These are phyloP conservation scores for Agapanthus africanus DNA, from an alignment of 106 monocot genomes.

Conservation along the genomic window DNA sequence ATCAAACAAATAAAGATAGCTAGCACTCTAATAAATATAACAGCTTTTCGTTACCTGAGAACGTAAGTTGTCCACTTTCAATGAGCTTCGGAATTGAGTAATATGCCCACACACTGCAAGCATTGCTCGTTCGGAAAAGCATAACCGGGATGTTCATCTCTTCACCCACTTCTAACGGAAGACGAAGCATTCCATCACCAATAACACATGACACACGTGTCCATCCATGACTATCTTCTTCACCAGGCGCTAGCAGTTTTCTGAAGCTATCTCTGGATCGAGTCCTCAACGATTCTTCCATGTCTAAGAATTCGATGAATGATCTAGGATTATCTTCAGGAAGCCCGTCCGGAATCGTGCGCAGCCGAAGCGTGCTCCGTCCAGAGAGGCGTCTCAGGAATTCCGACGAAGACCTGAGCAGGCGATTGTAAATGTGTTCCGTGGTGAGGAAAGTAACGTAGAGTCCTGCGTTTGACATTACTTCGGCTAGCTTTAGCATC, in stretches of 20 bases:
- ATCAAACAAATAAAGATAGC: no score
- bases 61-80: constrained; percentile 17
- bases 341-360: constrained; percentile 28
- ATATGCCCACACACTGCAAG: constrained; percentile 27
- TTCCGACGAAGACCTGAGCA: constrained; percentile 4
- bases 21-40: no score
- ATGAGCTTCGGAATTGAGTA: constrained; percentile 20
- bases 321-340: constrained; percentile 9
- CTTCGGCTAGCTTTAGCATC: constrained; percentile 22
- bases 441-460: constrained; percentile 40
- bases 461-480: constrained; percentile 24
- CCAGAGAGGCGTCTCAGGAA: not conserved
- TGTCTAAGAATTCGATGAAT: not conserved
- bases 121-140: constrained; percentile 23
- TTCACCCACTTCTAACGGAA: constrained; percentile 8
- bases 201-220: constrained; percentile 28
- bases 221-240: not conserved
- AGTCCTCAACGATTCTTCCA: constrained; percentile 3
- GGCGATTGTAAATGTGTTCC: constrained; percentile 16
- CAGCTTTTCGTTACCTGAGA: constrained; percentile 27
- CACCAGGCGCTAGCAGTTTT: not conserved
- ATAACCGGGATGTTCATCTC: constrained; percentile 22
- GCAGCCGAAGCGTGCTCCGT: not conserved
- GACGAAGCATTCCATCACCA: constrained; percentile 18
- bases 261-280: not conserved